Conservation (phyloP, 2,329 filamentous ascomycete genomes). For the Ophiosphaerella herpotricha region DNA sequence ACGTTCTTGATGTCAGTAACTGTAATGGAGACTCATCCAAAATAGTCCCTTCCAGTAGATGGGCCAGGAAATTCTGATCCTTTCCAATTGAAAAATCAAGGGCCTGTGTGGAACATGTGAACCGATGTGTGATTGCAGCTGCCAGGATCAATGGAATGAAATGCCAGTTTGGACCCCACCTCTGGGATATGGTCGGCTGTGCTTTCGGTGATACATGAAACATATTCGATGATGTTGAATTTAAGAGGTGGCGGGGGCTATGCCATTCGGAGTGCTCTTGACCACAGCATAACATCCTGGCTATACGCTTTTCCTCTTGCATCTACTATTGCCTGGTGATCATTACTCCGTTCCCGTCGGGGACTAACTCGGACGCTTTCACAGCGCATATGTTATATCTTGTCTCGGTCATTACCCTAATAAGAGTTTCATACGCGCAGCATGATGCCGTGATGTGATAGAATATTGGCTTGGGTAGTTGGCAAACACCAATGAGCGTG, state of each 20-base stretch:
- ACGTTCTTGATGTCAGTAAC: not conserved
- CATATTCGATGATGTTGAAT: not conserved
- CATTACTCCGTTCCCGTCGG: not conserved
- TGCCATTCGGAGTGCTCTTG: not conserved
- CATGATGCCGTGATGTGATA: not conserved
- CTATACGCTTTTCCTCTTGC: not conserved
- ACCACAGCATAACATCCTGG: not conserved
- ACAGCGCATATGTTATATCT: not conserved
- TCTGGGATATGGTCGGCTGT: not conserved
- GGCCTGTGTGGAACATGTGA: not conserved
- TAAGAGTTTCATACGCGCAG: not conserved
- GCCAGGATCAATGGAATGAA: not conserved
- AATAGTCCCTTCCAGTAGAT: not conserved
- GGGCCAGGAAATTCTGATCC: not conserved
- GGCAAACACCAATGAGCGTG: not conserved
- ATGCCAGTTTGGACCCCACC: not conserved
- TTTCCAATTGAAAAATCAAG: not conserved
- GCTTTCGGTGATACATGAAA: not conserved
- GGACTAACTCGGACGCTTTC: not conserved
- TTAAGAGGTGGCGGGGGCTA: not conserved
- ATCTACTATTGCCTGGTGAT: not conserved
- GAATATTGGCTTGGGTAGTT: not conserved
- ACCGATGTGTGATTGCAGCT: not conserved
- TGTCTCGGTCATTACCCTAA: not conserved
- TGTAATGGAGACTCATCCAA: not conserved